These are phyloP conservation scores for Arbutus unedo DNA, from an alignment of 148 eudicot genomes.

Conservation along the genomic window DNA sequence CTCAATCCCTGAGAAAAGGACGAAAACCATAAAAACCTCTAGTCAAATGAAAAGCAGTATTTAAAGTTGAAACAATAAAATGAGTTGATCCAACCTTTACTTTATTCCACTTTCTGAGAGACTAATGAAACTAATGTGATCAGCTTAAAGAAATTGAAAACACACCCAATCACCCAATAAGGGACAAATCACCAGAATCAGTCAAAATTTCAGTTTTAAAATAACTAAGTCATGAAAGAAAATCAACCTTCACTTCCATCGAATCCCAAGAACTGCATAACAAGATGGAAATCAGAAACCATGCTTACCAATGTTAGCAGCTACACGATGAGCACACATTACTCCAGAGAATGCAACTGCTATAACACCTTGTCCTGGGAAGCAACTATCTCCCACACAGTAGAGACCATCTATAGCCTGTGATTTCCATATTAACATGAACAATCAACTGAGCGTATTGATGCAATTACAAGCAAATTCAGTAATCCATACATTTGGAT, in stretches of 20 bases:
- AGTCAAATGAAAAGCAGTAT: neutral
- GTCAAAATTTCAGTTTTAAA: neutral
- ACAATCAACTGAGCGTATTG: neutral
- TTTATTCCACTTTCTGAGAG: neutral
- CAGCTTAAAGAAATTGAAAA: neutral
- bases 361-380: slow-evolving; percentile 98
- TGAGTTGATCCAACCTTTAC: neutral
- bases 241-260: slow-evolving; percentile 7
- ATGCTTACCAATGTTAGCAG: slow-evolving; percentile 83
- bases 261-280: neutral
- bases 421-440: slow-evolving; percentile 24
- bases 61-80: slow-evolving; percentile 3
- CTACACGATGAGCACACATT: slow-evolving; percentile 99
- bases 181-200: neutral
- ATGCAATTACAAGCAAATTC: slow-evolving; percentile 4
- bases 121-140: neutral
- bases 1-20: slow-evolving; percentile 58
- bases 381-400: slow-evolving; percentile 99
- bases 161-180: neutral
- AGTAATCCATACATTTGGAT: neutral
- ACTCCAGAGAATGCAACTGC: slow-evolving; percentile 97
- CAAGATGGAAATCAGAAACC: neutral
- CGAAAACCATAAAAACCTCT: neutral
- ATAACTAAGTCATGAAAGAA: neutral
- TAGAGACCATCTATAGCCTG: slow-evolving; percentile 87